phyloP scores from a whole-genome alignment of 441 rosid genomes.

The Populus hybrid region DNA sequence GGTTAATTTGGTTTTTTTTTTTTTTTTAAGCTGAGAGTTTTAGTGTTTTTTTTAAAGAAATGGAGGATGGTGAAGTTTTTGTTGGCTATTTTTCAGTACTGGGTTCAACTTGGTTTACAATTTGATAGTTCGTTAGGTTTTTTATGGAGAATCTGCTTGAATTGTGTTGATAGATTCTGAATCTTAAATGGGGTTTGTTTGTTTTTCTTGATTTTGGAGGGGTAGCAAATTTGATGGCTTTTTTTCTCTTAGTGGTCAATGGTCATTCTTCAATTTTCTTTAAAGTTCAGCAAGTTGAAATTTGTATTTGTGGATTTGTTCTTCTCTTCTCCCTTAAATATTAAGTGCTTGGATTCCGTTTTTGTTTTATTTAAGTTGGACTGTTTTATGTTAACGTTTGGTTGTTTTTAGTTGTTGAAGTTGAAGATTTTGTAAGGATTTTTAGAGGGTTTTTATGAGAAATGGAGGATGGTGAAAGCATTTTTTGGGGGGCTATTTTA shows the following conservation, averaged over 20 bases:
- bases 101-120: not conserved
- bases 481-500: no score
- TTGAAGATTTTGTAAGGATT: no score
- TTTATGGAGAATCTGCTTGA: no score
- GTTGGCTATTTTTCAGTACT: not conserved
- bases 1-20: not conserved
- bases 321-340: not conserved
- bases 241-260: not conserved
- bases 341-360: not conserved
- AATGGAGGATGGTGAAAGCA: no score
- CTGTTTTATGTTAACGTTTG: not conserved
- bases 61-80: not conserved
- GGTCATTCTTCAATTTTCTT: not conserved
- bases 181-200: no score
- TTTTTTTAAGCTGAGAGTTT: not conserved
- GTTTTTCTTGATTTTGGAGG: not conserved
- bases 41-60: not conserved
- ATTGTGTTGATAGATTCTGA: no score
- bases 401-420: not conserved
- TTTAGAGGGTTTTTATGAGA: no score
- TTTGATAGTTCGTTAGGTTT: no score
- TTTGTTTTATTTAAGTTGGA: not conserved
- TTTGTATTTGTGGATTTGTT: not conserved
- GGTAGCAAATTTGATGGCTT: not conserved
- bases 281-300: not conserved